Percentiles rank a stretch among this genome's conserved stretches.
Evolutionary conservation across 2,329 filamentous ascomycete genomes (phyloP).

Genomic region (Beauveria brongniartii): DNA sequence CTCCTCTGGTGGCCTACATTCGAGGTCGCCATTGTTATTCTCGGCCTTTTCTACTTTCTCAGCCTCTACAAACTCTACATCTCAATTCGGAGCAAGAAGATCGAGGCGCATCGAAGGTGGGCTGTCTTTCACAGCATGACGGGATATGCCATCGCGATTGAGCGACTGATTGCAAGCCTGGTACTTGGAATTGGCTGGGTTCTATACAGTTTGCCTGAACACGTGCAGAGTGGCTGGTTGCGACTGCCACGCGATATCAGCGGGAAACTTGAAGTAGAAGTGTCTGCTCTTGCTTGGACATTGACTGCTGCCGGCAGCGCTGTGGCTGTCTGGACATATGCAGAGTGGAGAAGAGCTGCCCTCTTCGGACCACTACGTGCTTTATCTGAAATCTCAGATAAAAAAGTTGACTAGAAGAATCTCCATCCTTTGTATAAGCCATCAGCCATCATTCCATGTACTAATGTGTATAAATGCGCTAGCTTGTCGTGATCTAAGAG

Average conservation of each 20-base stretch:
- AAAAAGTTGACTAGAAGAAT: not conserved
- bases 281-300: conserved; percentile 2
- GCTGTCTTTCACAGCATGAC: conserved; percentile 6
- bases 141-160: not conserved
- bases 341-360: not conserved
- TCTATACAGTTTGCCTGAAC: not conserved
- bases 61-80: not conserved
- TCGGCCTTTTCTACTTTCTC: not conserved
- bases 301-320: not conserved
- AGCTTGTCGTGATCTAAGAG: too few relatives aligned
- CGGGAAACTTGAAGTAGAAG: not conserved
- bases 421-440: too few relatives aligned
- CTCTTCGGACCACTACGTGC: not conserved
- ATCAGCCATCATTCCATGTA: too few relatives aligned
- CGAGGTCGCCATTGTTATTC: not conserved
- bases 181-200: not conserved
- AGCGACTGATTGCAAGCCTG: not conserved
- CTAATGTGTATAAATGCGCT: too few relatives aligned
- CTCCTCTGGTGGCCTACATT: not conserved
- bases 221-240: not conserved
- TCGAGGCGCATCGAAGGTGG: not conserved
- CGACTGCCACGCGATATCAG: not conserved
- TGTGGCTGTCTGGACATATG: not conserved
- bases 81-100: not conserved
- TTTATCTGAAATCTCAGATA: not conserved